Evolutionary conservation across 108 stramenopile genomes (phyloP).

Genomic region (Chaetoceros tenuissimus): DNA sequence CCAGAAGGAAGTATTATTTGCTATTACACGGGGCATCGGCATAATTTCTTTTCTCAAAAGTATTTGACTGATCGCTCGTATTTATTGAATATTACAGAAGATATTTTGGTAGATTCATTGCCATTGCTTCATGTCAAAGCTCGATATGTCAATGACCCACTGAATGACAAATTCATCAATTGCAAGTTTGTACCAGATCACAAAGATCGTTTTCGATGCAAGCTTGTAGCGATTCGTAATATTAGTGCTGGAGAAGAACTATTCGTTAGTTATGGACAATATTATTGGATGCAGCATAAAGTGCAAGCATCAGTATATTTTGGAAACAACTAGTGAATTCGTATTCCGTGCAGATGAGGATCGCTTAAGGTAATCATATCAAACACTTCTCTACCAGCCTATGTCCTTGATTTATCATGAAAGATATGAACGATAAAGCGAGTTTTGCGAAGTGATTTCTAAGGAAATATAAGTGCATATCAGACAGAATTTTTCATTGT

Average conservation of each 20-base stretch:
- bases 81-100: slow-evolving; percentile 16
- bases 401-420: too few relatives aligned
- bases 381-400: too few relatives aligned
- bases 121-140: slow-evolving; percentile 16
- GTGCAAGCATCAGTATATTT: too few relatives aligned
- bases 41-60: slow-evolving; percentile 14
- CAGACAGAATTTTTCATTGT: too few relatives aligned
- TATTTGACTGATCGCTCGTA: slow-evolving; percentile 16
- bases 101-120: slow-evolving; percentile 17
- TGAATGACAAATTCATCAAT: slow-evolving; percentile 16
- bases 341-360: too few relatives aligned
- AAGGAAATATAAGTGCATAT: too few relatives aligned
- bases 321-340: too few relatives aligned
- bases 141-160: slow-evolving; percentile 31
- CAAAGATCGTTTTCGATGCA: slow-evolving; percentile 6
- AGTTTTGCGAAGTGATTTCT: too few relatives aligned
- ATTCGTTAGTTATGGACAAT: slow-evolving; percentile 59
- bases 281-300: slow-evolving; percentile 33
- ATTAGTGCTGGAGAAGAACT: slow-evolving; percentile 68
- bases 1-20: slow-evolving; percentile 16
- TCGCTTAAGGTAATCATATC: too few relatives aligned
- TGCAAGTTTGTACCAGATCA: slow-evolving; percentile 22
- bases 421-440: too few relatives aligned
- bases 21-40: slow-evolving; percentile 27
- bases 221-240: slow-evolving; percentile 38